These are phyloP conservation scores for Logfia minima DNA, from an alignment of 129 eudicot species.

Conservation along the genomic window DNA sequence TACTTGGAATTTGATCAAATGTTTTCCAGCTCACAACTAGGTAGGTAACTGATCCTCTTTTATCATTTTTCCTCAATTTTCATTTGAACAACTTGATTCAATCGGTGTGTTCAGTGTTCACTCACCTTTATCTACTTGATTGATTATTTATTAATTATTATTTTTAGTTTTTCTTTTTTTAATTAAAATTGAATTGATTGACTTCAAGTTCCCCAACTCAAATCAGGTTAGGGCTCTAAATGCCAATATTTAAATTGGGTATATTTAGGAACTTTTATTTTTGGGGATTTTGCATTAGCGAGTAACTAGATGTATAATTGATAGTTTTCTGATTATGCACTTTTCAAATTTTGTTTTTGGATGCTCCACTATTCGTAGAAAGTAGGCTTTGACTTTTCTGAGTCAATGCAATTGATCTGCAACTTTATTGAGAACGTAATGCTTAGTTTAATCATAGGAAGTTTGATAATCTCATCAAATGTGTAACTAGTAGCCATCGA, in stretches of 20 bases:
- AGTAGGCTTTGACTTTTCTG: neutral
- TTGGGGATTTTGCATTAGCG: no score
- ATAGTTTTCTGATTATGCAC: no score
- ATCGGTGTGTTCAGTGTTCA: neutral
- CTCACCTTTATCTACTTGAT: neutral
- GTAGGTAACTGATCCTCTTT: neutral
- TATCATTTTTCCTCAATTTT: constrained; percentile 17
- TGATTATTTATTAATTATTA: neutral
- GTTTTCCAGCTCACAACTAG: neutral
- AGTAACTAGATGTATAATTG: no score
- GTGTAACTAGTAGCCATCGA: neutral
- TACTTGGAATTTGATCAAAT: constrained; percentile 16
- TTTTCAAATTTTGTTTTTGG: no score
- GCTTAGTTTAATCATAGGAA: neutral
- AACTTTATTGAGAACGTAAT: neutral
- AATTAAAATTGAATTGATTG: neutral
- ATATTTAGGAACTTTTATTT: no score
- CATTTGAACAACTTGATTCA: constrained; percentile 8
- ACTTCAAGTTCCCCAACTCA: neutral
- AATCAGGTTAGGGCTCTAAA: constrained; percentile 17
- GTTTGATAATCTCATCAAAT: neutral
- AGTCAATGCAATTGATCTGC: constrained; percentile 7
- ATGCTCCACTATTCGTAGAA: no score
- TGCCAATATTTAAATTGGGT: neutral
- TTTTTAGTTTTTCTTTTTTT: no score